These are phyloP conservation scores for Tagetes patula DNA, from an alignment of 129 eudicot species.

Conservation along the genomic window DNA sequence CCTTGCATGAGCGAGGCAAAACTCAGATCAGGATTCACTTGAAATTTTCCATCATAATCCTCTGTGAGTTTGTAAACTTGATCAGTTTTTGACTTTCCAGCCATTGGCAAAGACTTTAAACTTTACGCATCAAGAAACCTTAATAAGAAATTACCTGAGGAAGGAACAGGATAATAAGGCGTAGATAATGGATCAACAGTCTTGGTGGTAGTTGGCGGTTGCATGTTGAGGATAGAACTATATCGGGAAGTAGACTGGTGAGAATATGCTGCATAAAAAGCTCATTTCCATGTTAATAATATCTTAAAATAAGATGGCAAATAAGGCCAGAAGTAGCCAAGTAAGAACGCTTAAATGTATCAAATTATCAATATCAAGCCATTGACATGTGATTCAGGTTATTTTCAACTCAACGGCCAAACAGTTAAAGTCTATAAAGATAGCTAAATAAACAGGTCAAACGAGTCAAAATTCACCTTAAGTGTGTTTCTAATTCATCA, in stretches of 20 bases:
- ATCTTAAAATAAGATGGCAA: background rate
- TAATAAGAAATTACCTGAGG: constrained; percentile 48
- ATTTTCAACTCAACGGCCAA: background rate
- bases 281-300: constrained; percentile 8
- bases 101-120: background rate
- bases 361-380: background rate
- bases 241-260: constrained; percentile 70
- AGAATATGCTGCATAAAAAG: constrained; percentile 61
- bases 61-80: constrained; percentile 40
- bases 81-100: background rate
- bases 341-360: background rate
- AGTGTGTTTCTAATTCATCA: background rate
- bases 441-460: background rate
- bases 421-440: background rate
- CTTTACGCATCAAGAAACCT: background rate
- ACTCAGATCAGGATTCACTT: constrained; percentile 48
- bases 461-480: background rate
- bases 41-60: constrained; percentile 52
- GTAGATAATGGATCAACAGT: constrained; percentile 49
- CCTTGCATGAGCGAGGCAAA: constrained; percentile 47
- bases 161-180: constrained; percentile 57
- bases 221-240: constrained; percentile 53
- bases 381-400: background rate
- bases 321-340: background rate
- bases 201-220: constrained; percentile 43